phyloP scores from a whole-genome alignment of 2,329 filamentous ascomycete genomes.

The Colletotrichum graminicola region DNA sequence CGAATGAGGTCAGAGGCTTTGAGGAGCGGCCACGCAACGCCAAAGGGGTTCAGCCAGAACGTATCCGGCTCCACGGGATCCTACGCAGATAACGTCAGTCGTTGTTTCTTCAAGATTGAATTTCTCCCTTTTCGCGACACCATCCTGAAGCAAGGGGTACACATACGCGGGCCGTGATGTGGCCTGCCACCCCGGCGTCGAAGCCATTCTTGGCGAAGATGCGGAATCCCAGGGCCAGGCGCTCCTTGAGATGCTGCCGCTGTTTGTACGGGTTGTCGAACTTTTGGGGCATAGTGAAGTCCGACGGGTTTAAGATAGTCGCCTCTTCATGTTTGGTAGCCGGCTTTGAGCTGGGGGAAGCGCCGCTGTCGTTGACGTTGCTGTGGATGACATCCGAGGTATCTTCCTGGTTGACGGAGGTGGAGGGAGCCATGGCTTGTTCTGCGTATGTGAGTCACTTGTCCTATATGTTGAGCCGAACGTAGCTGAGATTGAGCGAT shows the following conservation, averaged over 20 bases:
- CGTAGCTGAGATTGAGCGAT: background rate
- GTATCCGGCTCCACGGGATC: constrained; percentile 70
- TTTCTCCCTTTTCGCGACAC: background rate
- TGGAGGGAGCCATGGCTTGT: constrained; percentile 25
- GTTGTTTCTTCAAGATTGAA: background rate
- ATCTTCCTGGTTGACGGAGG: constrained; percentile 11
- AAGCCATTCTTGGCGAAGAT: constrained; percentile 70
- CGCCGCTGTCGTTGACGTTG: constrained; percentile 24
- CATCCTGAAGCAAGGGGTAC: background rate
- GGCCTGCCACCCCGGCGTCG: constrained; percentile 74
- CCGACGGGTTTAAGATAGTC: background rate
- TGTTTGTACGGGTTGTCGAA: constrained; percentile 53
- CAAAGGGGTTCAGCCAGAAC: constrained; percentile 78
- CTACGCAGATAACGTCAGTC: background rate
- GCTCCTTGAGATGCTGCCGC: constrained; percentile 65
- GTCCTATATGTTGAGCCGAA: background rate
- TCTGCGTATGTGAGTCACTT: background rate
- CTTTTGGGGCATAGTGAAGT: constrained; percentile 28
- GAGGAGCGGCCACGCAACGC: constrained; percentile 71
- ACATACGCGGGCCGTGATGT: constrained; percentile 68
- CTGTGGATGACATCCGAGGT: constrained; percentile 8
- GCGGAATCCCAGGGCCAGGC: constrained; percentile 67
- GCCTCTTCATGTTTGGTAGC: constrained; percentile 10
- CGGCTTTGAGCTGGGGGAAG: background rate
- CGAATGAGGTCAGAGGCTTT: constrained; percentile 76